Conservation (phyloP, 2,329 filamentous ascomycete species). For the Penicillium paneum region DNA sequence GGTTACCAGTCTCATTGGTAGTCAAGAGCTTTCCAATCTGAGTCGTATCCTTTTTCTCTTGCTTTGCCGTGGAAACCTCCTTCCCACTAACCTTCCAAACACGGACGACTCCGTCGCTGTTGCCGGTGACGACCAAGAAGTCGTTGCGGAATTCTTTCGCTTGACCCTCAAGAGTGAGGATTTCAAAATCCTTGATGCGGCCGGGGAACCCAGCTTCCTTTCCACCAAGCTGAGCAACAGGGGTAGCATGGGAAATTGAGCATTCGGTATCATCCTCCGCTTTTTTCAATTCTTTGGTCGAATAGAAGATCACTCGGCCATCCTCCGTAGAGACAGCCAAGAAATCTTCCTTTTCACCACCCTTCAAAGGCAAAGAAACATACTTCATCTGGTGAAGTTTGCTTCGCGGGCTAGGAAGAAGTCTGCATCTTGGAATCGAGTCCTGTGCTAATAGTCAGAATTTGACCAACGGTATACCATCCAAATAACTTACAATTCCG, state of each 20-base stretch:
- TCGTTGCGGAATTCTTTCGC: slow-evolving; percentile 31
- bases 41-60: slow-evolving; percentile 15
- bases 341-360: slow-evolving; percentile 49
- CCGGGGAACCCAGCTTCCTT: slow-evolving; percentile 62
- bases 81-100: slow-evolving; percentile 62
- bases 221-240: slow-evolving; percentile 76
- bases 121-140: slow-evolving; percentile 66
- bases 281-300: slow-evolving; percentile 53
- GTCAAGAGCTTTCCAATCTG: slow-evolving; percentile 68
- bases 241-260: slow-evolving; percentile 56
- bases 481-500: slow-evolving; percentile 58
- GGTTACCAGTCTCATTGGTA: slow-evolving; percentile 77
- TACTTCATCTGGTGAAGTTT: slow-evolving; percentile 85
- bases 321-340: slow-evolving; percentile 86
- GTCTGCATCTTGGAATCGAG: slow-evolving; percentile 72
- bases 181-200: slow-evolving; percentile 84
- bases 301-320: slow-evolving; percentile 79
- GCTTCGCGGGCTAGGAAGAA: slow-evolving; percentile 64
- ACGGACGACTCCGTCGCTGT: slow-evolving; percentile 82
- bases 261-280: slow-evolving; percentile 48
- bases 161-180: slow-evolving; percentile 51
- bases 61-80: slow-evolving; percentile 25
- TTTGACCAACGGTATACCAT: neutral
- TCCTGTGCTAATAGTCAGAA: slow-evolving; percentile 48
- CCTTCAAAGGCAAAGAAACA: slow-evolving; percentile 50